Percentiles rank a stretch among this genome's conserved stretches.
Conservation (phyloP, 495 filamentous ascomycete genomes). For the Podospora australis region DNA sequence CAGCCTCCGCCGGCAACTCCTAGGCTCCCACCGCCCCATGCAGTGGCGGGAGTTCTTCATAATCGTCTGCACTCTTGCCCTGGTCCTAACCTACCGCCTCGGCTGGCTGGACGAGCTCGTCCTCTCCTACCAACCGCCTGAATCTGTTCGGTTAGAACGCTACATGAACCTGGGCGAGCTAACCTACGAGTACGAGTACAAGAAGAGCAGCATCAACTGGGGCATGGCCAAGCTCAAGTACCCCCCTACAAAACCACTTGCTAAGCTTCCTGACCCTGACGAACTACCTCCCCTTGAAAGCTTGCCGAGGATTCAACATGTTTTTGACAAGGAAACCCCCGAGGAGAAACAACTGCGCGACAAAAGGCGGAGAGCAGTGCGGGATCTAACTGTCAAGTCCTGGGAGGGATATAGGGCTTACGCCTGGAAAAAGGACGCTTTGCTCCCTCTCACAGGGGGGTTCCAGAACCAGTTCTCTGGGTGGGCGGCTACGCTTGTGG, state of each 20-base stretch:
- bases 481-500: slow-evolving; percentile 82
- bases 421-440: slow-evolving; percentile 75
- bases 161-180: slow-evolving; percentile 13
- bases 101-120: too few species aligned
- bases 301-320: slow-evolving; percentile 64
- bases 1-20: too few species aligned
- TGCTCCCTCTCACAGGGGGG: slow-evolving; percentile 45
- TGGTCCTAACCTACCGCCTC: too few species aligned
- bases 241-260: slow-evolving; percentile 47
- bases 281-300: slow-evolving; percentile 21
- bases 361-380: slow-evolving; percentile 53
- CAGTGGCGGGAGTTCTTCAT: too few species aligned
- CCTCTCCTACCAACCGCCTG: too few species aligned
- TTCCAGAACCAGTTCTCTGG: slow-evolving; percentile 66
- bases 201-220: slow-evolving; percentile 47
- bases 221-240: slow-evolving; percentile 50
- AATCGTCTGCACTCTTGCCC: too few species aligned
- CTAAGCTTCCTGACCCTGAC: slow-evolving; percentile 50
- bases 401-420: slow-evolving; percentile 69
- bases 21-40: too few species aligned
- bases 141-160: slow-evolving; percentile 3
- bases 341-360: slow-evolving; percentile 47
- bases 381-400: slow-evolving; percentile 56
- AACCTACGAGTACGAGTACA: neutral
- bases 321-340: slow-evolving; percentile 49